Evolutionary conservation across 768 basidiomycete genomes (phyloP), one percentile per base, ranked within the genome.

Genomic region (Cubamyces lactineus): DNA sequence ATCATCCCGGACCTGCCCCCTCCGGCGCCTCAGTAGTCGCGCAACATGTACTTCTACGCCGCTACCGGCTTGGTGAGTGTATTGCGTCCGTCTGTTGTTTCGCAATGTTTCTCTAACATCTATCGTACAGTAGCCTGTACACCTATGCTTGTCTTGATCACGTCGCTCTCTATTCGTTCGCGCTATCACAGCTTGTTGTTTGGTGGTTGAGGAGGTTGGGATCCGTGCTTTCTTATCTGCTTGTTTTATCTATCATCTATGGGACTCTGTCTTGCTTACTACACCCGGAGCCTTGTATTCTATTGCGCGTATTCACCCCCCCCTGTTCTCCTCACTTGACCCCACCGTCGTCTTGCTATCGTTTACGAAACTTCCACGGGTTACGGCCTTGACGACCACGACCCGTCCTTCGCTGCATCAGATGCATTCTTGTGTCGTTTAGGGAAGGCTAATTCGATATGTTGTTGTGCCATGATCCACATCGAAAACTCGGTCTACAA

Each of bases 1-100:
- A 54, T 74, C 54, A 70, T 69, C 8, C 68, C 73, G 26, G 73
- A 74, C 54, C 64, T 70, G 57, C 73, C 73, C 5, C 63, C 65
- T 23, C 63, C 63, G 16, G 49, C 62, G 16, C 57, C 54, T 13
- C 59, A 28, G 57, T 53, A 38, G 52, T 40, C 49, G 43, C 42
- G 57, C 42, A 52, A 61, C 61, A 61, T 66, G 65, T 66, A 61
- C 51, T 46, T 45, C 19, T 61, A 63, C 17, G 43, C 48, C 23
- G 23, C 43, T 62, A 28, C 6, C 43, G n/a, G 3, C n/a, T 45
- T 38, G 58, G 64, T 65, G 55, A 39, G 59, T 58, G 15, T 12
- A 23, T 19, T 17, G 24, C 17, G 17, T 21, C 8, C 40, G 12
- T 42, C 15, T 39, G 34, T 23, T 26, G 28, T n/a, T 39, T 60